Evolutionary conservation across 371 early-diverging fungal genomes (phyloP).

Genomic region (Quaeritorhiza haematococci): DNA sequence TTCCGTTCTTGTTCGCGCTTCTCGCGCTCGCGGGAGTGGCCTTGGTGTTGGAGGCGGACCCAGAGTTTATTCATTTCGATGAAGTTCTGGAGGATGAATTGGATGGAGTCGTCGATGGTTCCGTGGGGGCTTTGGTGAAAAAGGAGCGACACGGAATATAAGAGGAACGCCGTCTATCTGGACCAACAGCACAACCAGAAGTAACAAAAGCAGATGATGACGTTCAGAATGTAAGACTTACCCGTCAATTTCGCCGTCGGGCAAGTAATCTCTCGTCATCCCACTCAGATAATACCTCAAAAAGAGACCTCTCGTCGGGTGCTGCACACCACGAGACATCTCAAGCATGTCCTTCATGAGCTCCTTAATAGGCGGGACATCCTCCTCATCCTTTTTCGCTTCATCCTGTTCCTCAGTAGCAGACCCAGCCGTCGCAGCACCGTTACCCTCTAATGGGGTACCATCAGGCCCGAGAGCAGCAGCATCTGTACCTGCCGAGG

Average conservation of each 20-base stretch:
- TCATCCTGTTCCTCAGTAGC: slow-evolving; percentile 2
- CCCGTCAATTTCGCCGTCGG: slow-evolving; percentile 39
- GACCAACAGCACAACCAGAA: too few species aligned
- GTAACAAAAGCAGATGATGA: background rate
- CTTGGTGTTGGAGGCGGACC: slow-evolving; percentile 96
- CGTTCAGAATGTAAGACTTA: slow-evolving; percentile 4
- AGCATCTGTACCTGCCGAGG: slow-evolving; percentile 1
- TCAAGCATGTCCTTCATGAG: slow-evolving; percentile 97
- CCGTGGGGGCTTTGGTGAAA: slow-evolving; percentile 61
- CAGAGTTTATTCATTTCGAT: slow-evolving; percentile 98
- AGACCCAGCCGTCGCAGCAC: too few species aligned
- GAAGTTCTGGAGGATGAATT: slow-evolving; percentile 92
- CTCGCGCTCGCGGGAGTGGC: slow-evolving; percentile 85
- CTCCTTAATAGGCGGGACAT: slow-evolving; percentile 78
- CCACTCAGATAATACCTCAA: slow-evolving; percentile 87
- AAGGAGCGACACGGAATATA: slow-evolving; percentile 44
- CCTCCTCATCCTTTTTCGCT: slow-evolving; percentile 19
- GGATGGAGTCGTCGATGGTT: slow-evolving; percentile 80
- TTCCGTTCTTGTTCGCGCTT: slow-evolving; percentile 90
- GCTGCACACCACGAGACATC: slow-evolving; percentile 95
- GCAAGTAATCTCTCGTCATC: slow-evolving; percentile 85
- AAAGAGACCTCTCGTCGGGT: slow-evolving; percentile 93
- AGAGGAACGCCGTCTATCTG: too few species aligned
- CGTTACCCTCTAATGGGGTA: too few species aligned
- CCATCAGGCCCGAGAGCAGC: slow-evolving; percentile 1